Percentiles rank a stretch among this genome's conserved stretches.
Evolutionary conservation across 129 eudicot species (phyloP).

Genomic region (Heracleum sosnowskyi): DNA sequence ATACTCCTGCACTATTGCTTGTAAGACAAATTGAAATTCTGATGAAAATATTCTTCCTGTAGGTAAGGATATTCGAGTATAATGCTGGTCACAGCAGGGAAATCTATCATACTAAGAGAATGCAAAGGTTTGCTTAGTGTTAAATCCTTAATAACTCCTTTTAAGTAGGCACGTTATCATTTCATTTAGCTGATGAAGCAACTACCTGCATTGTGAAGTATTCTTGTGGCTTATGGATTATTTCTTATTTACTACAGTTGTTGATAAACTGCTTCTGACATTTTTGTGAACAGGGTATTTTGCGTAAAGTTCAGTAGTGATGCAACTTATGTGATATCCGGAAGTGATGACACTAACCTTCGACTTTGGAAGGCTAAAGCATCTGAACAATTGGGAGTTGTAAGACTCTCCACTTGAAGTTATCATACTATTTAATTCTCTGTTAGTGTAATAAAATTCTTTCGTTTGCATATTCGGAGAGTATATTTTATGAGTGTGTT

Average conservation of each 20-base stretch:
- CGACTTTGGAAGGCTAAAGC: constrained; percentile 99
- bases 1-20: background rate
- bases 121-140: constrained; percentile 65
- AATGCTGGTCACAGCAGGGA: constrained; percentile 99
- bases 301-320: constrained; percentile 73
- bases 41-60: constrained; percentile 10
- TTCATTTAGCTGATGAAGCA: background rate
- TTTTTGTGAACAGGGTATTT: constrained; percentile 25
- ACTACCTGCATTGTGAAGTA: background rate
- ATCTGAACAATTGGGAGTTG: constrained; percentile 95
- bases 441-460: no score
- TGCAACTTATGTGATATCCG: constrained; percentile 86
- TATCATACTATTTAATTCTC: no score
- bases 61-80: constrained; percentile 83
- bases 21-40: background rate
- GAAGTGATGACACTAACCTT: constrained; percentile 96
- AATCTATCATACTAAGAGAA: constrained; percentile 94
- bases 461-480: no score
- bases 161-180: background rate
- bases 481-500: background rate
- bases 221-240: background rate
- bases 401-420: constrained; percentile 21
- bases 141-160: background rate
- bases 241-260: background rate
- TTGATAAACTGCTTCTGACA: constrained; percentile 3